A percentile compares a stretch with the other conserved stretches of the same genome.
Evolutionary conservation across 2,329 filamentous ascomycete species (phyloP).

Genomic region (Talaromyces sp.): DNA sequence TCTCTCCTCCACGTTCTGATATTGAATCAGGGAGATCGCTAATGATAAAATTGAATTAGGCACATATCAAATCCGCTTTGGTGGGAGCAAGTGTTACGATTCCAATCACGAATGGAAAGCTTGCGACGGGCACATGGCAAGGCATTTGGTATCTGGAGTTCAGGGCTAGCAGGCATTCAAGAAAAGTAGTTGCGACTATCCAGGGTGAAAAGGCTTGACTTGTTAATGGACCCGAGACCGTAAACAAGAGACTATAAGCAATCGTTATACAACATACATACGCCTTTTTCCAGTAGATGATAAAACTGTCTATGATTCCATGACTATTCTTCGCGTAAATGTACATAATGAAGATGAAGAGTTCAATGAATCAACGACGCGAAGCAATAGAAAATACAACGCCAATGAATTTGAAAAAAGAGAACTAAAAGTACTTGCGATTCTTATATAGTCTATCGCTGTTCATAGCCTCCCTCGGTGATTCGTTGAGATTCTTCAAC

Average conservation of each 20-base stretch:
- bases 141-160: constrained; percentile 96
- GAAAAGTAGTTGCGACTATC: constrained; percentile 86
- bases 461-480: constrained; percentile 56
- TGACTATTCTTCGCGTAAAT: constrained; percentile 27
- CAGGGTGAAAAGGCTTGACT: constrained; percentile 67
- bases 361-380: constrained; percentile 23
- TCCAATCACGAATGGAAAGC: constrained; percentile 79
- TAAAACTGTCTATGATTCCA: constrained; percentile 29
- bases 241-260: background rate
- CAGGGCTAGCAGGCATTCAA: constrained; percentile 66
- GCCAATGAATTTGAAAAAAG: constrained; percentile 12
- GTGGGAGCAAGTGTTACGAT: constrained; percentile 86
- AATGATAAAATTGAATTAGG: constrained; percentile 45
- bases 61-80: constrained; percentile 88
- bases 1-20: constrained; percentile 1
- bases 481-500: constrained; percentile 57
- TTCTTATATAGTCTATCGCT: constrained; percentile 48
- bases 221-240: background rate
- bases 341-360: constrained; percentile 29
- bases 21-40: background rate
- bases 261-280: background rate
- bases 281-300: background rate
- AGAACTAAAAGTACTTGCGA: constrained; percentile 12
- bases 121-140: constrained; percentile 62
- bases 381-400: constrained; percentile 7